Evolutionary conservation across 2,329 filamentous ascomycete species (phyloP), one percentile per base, ranked within the genome.

Genomic region (Colletotrichum cereale): DNA sequence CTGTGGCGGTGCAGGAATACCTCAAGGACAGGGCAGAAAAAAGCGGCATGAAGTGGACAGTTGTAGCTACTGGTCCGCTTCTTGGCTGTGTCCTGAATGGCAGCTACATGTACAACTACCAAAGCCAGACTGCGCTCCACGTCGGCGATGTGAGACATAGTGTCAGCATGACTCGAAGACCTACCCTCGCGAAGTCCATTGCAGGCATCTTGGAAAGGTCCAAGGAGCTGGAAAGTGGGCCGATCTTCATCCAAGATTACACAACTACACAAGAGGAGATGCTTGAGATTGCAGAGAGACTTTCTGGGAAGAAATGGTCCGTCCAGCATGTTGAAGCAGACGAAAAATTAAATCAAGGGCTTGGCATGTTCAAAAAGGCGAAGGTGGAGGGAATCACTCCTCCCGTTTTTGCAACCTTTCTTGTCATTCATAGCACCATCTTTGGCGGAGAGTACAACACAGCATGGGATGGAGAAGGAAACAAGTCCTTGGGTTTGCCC

Each of bases 181-280:
- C 77, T 8, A 80, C 82, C 16, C 79, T 89, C 18, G 87, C 81
- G 0, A 78, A 83, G 18, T 84, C 87, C 0, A 82, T 88, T 0
- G 80, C 84, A 11, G 80, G 82, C 11, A 79, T 87, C 1, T 80
- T 91, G 3, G 80, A 77, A 74, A 82, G 78, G 6, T 80, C 84
- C 0, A 80, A 83, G 2, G 78, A 83, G 52, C 88, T 87, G 0
- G 83, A 80, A 72, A 90, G 91, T 76, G 81, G 85, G 52, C 84
- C 85, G 67, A 78, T 91, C 38, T 86, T 84, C 71, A 76, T 90
- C 11, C 84, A 85, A 8, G 86, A 84, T 8, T 84, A 87, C 56
- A 81, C 81, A 11, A 82, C 84, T 0, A 85, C 84, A 0, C 86
- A 89, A 76, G 84, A 84, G 1, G 80, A 88, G 52, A 78, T 91